Evolutionary conservation across 1,284 basidiomycete genomes (phyloP), one percentile per base, ranked within the genome.

Genomic region (Ceratobasidium papillatum): DNA sequence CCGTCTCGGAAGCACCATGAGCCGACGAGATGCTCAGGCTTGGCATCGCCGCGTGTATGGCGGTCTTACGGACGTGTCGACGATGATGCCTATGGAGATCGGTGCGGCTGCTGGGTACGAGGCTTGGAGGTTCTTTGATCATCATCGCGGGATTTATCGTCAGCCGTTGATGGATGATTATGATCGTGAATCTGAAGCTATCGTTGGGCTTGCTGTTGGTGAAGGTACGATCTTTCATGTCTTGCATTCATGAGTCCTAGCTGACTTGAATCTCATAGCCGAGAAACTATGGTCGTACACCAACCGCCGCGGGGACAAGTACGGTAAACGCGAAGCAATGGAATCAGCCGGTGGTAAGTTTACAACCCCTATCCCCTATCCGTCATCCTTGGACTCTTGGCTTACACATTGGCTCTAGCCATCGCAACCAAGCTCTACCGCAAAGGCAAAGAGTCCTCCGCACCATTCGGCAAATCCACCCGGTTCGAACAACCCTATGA

Each of bases 1-100:
- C 64, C 83, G 81, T 30, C 66, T 80, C 12, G 69, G 82, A 27
- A 81, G 80, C 65, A 87, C 88, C 43, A 84, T 87, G n/a, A 86
- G 86, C 47, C 80, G 84, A 11, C 80, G 86, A 76, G 88, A 90
- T 78, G 89, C 89, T 2, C 82, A 84, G 14, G 83, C 85, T 75
- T 89, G 86, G 86, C 89, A 91, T 80, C 82, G 84, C 64, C 84
- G 86, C 38, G 86, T 87, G 14, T 91, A 91, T 78, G 86, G 87
- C 52, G 86, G 86, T 47, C 77, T 86, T 74, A 89, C 79, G 77
- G 64, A 79, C 43, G 49, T 78, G 71, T 76, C 82, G 51, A 36
- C 81, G 2, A 75, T 80, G 27, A 65, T 81, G 66, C 77, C 82
- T 19, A 69, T 79, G 49, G 76, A 82, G 76, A 79, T 79, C 68